Percentiles rank a stretch among this genome's conserved stretches.
Evolutionary conservation across 2,329 filamentous ascomycete species (phyloP).

Genomic region (Phoma sp.): DNA sequence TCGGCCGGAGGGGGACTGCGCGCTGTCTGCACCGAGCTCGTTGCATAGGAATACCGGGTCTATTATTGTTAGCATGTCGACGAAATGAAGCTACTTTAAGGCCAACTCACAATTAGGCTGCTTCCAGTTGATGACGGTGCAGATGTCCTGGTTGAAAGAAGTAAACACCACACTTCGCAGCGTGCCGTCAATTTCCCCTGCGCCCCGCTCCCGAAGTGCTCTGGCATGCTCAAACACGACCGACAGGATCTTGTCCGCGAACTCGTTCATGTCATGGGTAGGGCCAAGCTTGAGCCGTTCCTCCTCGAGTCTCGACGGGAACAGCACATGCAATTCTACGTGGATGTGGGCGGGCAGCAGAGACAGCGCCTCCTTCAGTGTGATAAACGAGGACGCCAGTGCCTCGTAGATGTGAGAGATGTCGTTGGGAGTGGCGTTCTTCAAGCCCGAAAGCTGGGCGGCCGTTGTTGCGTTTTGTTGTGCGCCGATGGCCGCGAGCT

Average conservation of each 20-base stretch:
- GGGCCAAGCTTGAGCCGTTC: slow-evolving; percentile 72
- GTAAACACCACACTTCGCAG: slow-evolving; percentile 92
- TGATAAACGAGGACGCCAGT: slow-evolving; percentile 77
- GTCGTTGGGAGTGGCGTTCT: slow-evolving; percentile 36
- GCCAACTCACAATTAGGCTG: slow-evolving; percentile 81
- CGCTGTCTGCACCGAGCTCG: slow-evolving; percentile 74
- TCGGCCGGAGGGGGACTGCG: slow-evolving; percentile 39
- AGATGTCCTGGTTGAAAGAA: slow-evolving; percentile 88
- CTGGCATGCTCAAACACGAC: slow-evolving; percentile 93
- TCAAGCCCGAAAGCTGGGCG: slow-evolving; percentile 32
- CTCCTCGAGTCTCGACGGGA: slow-evolving; percentile 79
- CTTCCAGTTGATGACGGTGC: slow-evolving; percentile 97
- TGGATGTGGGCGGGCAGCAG: slow-evolving; percentile 81
- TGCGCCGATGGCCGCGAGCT: slow-evolving; percentile 64
- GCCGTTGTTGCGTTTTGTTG: slow-evolving; percentile 35
- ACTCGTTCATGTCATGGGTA: slow-evolving; percentile 81
- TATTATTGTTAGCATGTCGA: slow-evolving; percentile 40
- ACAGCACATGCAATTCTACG: slow-evolving; percentile 89
- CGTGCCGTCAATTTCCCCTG: slow-evolving; percentile 63
- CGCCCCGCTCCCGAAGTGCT: slow-evolving; percentile 64
- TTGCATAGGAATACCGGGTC: slow-evolving; percentile 95
- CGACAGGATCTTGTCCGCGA: slow-evolving; percentile 81
- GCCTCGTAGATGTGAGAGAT: slow-evolving; percentile 71
- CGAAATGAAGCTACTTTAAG: too few species aligned
- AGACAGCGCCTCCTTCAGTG: slow-evolving; percentile 76